Percentiles rank a stretch among this genome's conserved stretches.
These are phyloP conservation scores for Pyricularia pennisetigena DNA, from an alignment of 2,329 filamentous ascomycete genomes.

Conservation along the genomic window DNA sequence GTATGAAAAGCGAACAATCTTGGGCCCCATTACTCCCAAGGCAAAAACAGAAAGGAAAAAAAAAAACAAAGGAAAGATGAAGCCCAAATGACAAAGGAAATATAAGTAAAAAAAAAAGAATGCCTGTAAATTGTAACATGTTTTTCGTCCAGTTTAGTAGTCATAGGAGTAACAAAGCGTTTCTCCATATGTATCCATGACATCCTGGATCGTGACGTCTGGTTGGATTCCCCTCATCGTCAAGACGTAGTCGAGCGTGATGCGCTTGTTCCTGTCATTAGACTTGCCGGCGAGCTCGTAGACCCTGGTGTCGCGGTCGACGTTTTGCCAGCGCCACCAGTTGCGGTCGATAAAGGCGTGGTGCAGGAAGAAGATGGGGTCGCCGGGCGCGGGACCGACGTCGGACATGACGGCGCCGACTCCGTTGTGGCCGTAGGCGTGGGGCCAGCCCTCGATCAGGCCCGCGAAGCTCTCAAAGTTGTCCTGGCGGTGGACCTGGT, in stretches of 20 bases:
- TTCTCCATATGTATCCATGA: slow-evolving; percentile 11
- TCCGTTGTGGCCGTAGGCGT: slow-evolving; percentile 25
- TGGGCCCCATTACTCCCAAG: background rate
- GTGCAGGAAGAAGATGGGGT: slow-evolving; percentile 25
- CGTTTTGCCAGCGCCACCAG: slow-evolving; percentile 21
- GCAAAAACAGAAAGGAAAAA: background rate
- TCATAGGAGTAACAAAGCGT: slow-evolving; percentile 11
- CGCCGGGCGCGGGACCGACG: slow-evolving; percentile 21
- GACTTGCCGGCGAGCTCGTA: slow-evolving; percentile 8
- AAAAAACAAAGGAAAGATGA: background rate
- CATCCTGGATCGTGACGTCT: slow-evolving; percentile 6
- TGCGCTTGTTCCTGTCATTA: background rate
- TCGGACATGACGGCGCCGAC: slow-evolving; percentile 25
- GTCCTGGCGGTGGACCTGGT: slow-evolving; percentile 19
- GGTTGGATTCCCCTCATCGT: slow-evolving; percentile 6
- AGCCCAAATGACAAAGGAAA: background rate
- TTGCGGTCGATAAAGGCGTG: slow-evolving; percentile 23
- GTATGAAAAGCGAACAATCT: background rate
- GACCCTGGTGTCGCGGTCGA: slow-evolving; percentile 9
- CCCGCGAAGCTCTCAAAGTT: slow-evolving; percentile 20
- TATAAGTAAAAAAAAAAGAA: background rate
- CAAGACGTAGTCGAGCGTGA: slow-evolving; percentile 11
- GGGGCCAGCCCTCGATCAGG: slow-evolving; percentile 23
- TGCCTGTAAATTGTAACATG: background rate
- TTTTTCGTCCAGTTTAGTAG: background rate